A percentile compares a stretch with the other conserved stretches of the same genome.
phyloP scores from a whole-genome alignment of 805 yeast genomes.

The Metschnikowia baotianmanensis region DNA sequence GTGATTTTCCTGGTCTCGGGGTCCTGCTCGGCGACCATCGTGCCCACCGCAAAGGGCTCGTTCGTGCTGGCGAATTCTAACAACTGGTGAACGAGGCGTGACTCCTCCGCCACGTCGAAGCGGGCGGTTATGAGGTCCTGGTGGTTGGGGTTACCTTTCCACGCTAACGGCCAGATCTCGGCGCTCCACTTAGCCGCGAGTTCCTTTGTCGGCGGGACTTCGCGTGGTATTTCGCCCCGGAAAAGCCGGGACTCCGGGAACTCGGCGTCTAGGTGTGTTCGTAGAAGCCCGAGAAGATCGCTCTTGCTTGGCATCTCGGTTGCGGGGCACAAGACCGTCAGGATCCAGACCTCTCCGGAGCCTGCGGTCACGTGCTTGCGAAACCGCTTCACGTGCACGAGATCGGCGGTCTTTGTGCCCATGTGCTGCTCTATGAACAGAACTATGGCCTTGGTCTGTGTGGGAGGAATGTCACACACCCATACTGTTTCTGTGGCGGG shows the following conservation, averaged over 20 bases:
- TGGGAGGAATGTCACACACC: constrained; percentile 46
- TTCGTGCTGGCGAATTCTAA: constrained; percentile 2
- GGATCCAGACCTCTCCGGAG: constrained; percentile 18
- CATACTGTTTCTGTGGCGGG: constrained; percentile 42
- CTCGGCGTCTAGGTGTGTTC: constrained; percentile 9
- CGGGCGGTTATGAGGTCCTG: constrained; percentile 59
- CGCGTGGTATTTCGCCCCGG: constrained; percentile 47
- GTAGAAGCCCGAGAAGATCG: constrained; percentile 24
- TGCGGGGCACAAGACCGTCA: constrained; percentile 49
- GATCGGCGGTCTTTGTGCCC: constrained; percentile 26
- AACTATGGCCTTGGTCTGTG: constrained; percentile 28
- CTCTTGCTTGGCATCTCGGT: constrained; percentile 25
- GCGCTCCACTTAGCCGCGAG: constrained; percentile 62
- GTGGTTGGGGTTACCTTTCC: constrained; percentile 89
- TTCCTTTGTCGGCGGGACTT: constrained; percentile 72
- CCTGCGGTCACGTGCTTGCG: constrained; percentile 26
- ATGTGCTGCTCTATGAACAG: constrained; percentile 27
- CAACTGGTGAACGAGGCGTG: constrained; percentile 22
- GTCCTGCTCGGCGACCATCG: constrained; percentile 62
- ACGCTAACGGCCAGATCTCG: constrained; percentile 79
- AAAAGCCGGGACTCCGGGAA: constrained; percentile 14
- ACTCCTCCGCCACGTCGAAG: constrained; percentile 47
- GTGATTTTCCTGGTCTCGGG: constrained; percentile 24
- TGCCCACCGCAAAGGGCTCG: constrained; percentile 44
- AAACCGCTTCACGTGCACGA: constrained; percentile 55